Conservation (phyloP, 352 stramenopile species). For the Pythium grandisporangium region DNA sequence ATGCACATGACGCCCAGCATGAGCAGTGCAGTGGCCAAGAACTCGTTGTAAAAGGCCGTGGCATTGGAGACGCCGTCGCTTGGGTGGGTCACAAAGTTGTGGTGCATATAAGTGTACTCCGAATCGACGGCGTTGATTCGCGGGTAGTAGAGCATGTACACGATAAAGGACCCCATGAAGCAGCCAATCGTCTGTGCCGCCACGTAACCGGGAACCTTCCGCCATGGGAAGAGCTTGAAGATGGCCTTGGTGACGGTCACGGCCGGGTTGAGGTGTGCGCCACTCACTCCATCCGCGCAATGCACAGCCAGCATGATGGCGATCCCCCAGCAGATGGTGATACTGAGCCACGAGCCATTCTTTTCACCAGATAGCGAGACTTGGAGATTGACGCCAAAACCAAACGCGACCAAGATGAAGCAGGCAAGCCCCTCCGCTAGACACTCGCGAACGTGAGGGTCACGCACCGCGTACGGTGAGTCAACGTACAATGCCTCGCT, state of each 20-base stretch:
- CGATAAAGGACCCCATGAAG: constrained; percentile 26
- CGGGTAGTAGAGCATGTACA: constrained; percentile 44
- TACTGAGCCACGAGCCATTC: constrained; percentile 58
- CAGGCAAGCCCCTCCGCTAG: constrained; percentile 55
- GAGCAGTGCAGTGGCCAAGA: constrained; percentile 35
- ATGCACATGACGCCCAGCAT: constrained; percentile 36
- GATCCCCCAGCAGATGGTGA: constrained; percentile 68
- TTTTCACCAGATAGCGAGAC: constrained; percentile 34
- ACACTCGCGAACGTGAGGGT: constrained; percentile 38
- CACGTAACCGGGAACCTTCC: constrained; percentile 37
- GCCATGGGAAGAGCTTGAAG: constrained; percentile 40
- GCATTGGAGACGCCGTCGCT: constrained; percentile 25
- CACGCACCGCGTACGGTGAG: constrained; percentile 3
- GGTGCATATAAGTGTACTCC: constrained; percentile 18
- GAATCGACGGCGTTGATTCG: constrained; percentile 39
- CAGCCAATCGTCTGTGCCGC: constrained; percentile 29
- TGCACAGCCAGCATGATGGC: constrained; percentile 66
- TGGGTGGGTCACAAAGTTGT: constrained; percentile 45
- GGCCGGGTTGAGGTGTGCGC: constrained; percentile 58
- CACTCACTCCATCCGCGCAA: constrained; percentile 35
- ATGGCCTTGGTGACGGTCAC: constrained; percentile 43
- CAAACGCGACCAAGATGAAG: constrained; percentile 56
- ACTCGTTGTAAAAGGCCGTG: constrained; percentile 34
- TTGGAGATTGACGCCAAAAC: constrained; percentile 51
- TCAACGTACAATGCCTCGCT: background rate